Conservation (phyloP, 768 basidiomycete species). For the Lactifluus echinatus region DNA sequence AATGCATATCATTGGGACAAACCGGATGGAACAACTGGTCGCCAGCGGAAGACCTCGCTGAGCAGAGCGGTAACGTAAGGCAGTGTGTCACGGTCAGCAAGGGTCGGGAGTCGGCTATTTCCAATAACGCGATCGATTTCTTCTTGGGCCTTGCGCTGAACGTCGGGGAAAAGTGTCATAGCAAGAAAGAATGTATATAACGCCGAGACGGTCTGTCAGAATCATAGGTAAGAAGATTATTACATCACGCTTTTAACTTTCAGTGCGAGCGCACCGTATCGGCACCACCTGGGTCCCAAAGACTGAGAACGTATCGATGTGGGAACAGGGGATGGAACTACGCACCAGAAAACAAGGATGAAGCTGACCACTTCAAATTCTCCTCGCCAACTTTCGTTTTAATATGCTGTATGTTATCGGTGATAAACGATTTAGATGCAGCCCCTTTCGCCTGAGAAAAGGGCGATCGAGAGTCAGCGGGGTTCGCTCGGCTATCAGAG, state of each 20-base stretch:
- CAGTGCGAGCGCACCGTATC: constrained; percentile 9
- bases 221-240: neutral
- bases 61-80: constrained; percentile 18
- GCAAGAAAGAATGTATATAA: constrained; percentile 13
- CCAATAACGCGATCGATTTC: too few relatives aligned
- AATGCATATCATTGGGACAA: neutral
- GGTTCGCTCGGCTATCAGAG: neutral
- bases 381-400: neutral
- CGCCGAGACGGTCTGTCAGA: constrained; percentile 7
- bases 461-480: neutral
- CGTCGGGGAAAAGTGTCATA: constrained; percentile 17
- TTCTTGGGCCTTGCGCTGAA: too few relatives aligned
- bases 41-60: constrained; percentile 19
- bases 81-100: constrained; percentile 13
- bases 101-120: too few relatives aligned
- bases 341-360: constrained; percentile 6
- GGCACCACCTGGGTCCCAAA: constrained; percentile 1
- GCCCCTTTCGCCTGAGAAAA: neutral
- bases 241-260: neutral
- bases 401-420: constrained; percentile 1
- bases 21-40: constrained; percentile 8
- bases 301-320: neutral
- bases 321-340: neutral
- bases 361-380: constrained; percentile 6
- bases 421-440: neutral